Conservation (phyloP, 352 stramenopile species). For the Phytophthora ohioensis region DNA sequence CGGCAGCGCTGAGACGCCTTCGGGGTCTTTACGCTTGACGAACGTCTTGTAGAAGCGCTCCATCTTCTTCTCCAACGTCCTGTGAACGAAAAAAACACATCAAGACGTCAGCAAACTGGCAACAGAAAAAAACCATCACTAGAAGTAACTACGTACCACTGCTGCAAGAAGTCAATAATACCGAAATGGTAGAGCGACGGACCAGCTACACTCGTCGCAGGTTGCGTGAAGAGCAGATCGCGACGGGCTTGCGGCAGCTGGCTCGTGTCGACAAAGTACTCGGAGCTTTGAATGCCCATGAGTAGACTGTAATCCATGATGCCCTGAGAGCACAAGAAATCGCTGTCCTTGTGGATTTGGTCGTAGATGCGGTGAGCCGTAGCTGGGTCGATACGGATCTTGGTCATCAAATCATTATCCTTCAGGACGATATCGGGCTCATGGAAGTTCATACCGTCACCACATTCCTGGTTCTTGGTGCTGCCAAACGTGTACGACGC, state of each 20-base stretch:
- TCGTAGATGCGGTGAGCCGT: slow-evolving; percentile 89
- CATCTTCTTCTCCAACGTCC: slow-evolving; percentile 92
- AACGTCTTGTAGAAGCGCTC: slow-evolving; percentile 92
- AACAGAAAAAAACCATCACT: neutral
- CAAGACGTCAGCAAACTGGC: slow-evolving; percentile 13
- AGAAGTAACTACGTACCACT: slow-evolving; percentile 67
- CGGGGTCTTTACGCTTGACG: slow-evolving; percentile 88
- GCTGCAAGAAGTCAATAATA: slow-evolving; percentile 93
- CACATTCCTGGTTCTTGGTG: slow-evolving; percentile 86
- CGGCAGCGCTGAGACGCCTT: slow-evolving; percentile 88
- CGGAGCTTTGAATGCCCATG: slow-evolving; percentile 90
- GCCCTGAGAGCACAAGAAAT: slow-evolving; percentile 89
- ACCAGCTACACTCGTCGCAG: slow-evolving; percentile 85
- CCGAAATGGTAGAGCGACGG: slow-evolving; percentile 92
- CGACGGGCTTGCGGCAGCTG: slow-evolving; percentile 65
- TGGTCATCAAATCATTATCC: slow-evolving; percentile 92
- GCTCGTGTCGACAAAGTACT: slow-evolving; percentile 89
- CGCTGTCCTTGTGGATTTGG: slow-evolving; percentile 89
- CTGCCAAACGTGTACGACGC: slow-evolving; percentile 89
- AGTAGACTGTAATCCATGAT: slow-evolving; percentile 95
- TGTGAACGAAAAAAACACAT: slow-evolving; percentile 28
- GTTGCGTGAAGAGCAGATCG: slow-evolving; percentile 82
- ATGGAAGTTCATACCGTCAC: slow-evolving; percentile 89
- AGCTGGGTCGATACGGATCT: slow-evolving; percentile 84
- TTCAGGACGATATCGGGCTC: slow-evolving; percentile 90